Base-by-base conservation (phyloP, 768 basidiomycete genomes). In the Tulasnella sp. region DNA sequence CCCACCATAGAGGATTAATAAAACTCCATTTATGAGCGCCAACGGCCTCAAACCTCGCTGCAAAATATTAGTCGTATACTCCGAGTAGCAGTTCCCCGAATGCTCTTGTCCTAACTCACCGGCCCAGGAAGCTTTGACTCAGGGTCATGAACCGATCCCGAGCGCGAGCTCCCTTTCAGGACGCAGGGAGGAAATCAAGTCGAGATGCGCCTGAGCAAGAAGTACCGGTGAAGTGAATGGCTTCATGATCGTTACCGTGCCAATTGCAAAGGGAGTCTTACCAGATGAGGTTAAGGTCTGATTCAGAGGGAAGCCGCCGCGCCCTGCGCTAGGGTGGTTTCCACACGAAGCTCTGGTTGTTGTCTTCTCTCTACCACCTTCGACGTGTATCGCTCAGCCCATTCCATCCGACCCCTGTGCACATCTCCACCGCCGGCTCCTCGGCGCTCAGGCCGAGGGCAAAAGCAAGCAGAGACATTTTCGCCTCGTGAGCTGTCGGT, bases 391-490 rank as follows among this genome's bases (percentile, higher is more conserved):
- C 40, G 58, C 58, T 70, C 36, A 12, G 49, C 22, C 49, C 49
- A n/a, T 49, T 36, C 19, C 12, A n/a, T 49, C 49, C 49, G 6
- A 34, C 67, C 29, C 11, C 36, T 76, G 68, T 72, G 75, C 69
- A 74, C 75, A 52, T 72, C 40, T 72, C 70, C 76, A 7, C 78
- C 82, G 6, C 78, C 84, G 22, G 83, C 81, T 17, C 85, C 86
- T 3, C 84, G 88, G 52, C 83, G 88, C 72, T 93, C 92, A 31
- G 90, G 91, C 77, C 84, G 91, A 81, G 91, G 92, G 77, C 87
- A 85, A 80, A 93, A 91, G 82, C 82, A 83, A n/a, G 86, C 85
- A 11, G 84, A 89, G 68, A 87, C 84, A 0, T 91, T 91, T 79
- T 82, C 83, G 15, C 86, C 89, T 69, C 83, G 91, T 91, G 78